Evolutionary conservation across 331 rosid species (phyloP).

Genomic region (Saraca asoca): DNA sequence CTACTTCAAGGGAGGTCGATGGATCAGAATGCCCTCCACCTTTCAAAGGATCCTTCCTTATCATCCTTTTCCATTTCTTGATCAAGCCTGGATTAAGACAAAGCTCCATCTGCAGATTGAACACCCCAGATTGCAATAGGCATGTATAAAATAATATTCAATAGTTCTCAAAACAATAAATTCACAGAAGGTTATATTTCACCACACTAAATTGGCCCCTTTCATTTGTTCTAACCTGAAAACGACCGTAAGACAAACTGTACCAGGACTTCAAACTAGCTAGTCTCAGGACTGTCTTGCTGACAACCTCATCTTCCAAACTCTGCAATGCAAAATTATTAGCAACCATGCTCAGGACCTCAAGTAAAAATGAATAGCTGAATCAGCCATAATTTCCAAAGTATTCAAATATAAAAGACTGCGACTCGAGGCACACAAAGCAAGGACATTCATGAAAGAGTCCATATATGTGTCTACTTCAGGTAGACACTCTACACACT

Average conservation of each 20-base stretch:
- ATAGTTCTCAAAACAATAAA: constrained; percentile 16
- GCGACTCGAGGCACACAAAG: neutral
- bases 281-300: constrained; percentile 72
- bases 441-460: neutral
- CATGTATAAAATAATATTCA: constrained; percentile 25
- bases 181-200: constrained; percentile 13
- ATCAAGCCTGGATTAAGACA: constrained; percentile 78
- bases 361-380: too few relatives aligned
- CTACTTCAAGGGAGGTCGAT: constrained; percentile 65
- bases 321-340: constrained; percentile 57
- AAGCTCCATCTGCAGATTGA: constrained; percentile 76
- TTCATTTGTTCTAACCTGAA: constrained; percentile 63
- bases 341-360: constrained; percentile 6
- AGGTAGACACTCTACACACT: neutral
- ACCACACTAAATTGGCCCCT: constrained; percentile 1
- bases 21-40: constrained; percentile 64
- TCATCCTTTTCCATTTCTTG: constrained; percentile 95
- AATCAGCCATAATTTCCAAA: constrained; percentile 4
- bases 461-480: neutral
- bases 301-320: constrained; percentile 96
- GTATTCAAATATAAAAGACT: neutral
- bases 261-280: constrained; percentile 93
- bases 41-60: constrained; percentile 71
- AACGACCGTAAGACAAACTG: constrained; percentile 90
- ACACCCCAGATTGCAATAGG: constrained; percentile 29